These are phyloP conservation scores for Cardamine chenopodiifolia DNA, from an alignment of 345 rosid species.

Conservation along the genomic window DNA sequence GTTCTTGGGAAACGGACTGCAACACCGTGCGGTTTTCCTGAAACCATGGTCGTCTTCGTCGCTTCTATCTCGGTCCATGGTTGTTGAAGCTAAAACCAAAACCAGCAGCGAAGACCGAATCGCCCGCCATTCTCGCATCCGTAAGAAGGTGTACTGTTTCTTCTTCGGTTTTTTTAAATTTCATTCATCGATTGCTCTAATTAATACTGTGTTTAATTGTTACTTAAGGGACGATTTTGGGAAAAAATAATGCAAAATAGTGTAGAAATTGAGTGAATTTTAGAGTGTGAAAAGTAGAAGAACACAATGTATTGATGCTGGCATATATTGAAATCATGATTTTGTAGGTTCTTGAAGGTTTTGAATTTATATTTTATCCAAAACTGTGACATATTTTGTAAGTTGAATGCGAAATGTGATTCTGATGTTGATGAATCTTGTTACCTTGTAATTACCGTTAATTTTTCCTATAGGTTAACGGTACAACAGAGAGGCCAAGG, in stretches of 20 bases:
- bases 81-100: conserved; percentile 64
- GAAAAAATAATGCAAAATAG: background rate
- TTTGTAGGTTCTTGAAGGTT: background rate
- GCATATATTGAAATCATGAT: background rate
- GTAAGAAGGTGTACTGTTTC: conserved; percentile 75
- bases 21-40: conserved; percentile 43
- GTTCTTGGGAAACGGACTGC: conserved; percentile 36
- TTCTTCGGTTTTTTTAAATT: background rate
- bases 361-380: background rate
- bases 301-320: background rate
- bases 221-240: background rate
- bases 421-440: background rate
- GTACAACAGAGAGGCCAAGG: conserved; percentile 89
- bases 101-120: conserved; percentile 70
- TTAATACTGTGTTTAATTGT: background rate
- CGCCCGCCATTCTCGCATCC: conserved; percentile 86
- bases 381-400: background rate
- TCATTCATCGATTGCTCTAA: background rate
- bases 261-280: background rate
- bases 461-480: conserved; percentile 59
- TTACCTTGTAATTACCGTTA: background rate
- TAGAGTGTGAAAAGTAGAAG: background rate
- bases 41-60: conserved; percentile 38
- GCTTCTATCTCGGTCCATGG: conserved; percentile 35
- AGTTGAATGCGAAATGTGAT: background rate